Percentiles rank a stretch among this genome's conserved stretches.
phyloP scores from a whole-genome alignment of 305 asterid genomes.

The Fraxinus latifolia region DNA sequence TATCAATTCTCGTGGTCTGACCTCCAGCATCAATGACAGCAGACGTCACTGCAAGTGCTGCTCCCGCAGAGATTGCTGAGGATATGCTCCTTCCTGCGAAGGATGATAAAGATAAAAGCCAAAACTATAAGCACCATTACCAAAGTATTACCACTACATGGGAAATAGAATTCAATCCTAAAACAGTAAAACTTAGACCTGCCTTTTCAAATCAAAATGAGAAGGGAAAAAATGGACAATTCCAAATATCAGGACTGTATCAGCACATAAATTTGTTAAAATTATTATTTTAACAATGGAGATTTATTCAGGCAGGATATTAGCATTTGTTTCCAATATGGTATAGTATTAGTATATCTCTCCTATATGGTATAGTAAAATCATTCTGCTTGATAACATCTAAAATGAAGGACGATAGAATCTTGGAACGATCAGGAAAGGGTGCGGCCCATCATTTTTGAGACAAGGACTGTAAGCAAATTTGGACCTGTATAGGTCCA shows the following conservation, averaged over 20 bases:
- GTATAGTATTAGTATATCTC: background rate
- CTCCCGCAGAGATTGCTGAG: conserved; percentile 79
- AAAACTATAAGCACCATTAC: background rate
- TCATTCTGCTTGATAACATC: background rate
- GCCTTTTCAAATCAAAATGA: background rate
- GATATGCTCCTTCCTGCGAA: conserved; percentile 75
- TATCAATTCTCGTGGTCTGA: conserved; percentile 71
- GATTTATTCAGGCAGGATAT: background rate
- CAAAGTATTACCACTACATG: background rate
- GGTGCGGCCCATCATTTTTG: background rate
- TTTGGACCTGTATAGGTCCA: background rate
- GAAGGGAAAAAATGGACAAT: background rate
- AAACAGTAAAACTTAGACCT: background rate
- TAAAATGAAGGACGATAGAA: background rate
- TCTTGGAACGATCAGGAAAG: background rate
- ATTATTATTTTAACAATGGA: background rate
- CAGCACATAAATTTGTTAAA: background rate
- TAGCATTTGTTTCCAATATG: background rate
- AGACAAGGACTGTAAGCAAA: background rate
- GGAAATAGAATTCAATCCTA: background rate
- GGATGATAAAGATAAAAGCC: conserved; percentile 4
- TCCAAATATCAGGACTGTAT: background rate
- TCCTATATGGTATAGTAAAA: background rate
- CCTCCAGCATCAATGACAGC: conserved; percentile 69
- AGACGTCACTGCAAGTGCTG: conserved; percentile 80